These are phyloP conservation scores for Tetracladium maxilliforme DNA, from an alignment of 2,329 filamentous ascomycete genomes.

Conservation along the genomic window DNA sequence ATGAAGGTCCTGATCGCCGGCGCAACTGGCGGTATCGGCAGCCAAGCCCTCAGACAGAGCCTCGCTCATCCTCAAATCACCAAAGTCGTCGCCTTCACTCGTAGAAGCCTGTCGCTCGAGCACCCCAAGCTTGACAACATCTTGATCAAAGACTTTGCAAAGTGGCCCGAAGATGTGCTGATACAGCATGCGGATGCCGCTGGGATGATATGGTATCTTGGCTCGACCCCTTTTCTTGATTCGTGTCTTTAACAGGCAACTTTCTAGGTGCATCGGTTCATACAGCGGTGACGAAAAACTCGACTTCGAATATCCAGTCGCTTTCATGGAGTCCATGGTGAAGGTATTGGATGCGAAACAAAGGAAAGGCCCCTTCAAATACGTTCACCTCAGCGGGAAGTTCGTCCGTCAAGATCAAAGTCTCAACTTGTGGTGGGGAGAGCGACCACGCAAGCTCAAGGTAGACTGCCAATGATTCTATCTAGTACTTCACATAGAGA, in stretches of 20 bases:
- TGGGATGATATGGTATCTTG: slow-evolving; percentile 15
- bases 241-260: not conserved
- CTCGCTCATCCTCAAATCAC: slow-evolving; percentile 15
- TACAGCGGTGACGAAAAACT: slow-evolving; percentile 7
- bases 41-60: slow-evolving; percentile 15
- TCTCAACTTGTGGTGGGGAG: slow-evolving; percentile 12
- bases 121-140: slow-evolving; percentile 10
- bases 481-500: too few species aligned
- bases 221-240: not conserved
- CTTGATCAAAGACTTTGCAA: slow-evolving; percentile 10
- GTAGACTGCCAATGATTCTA: slow-evolving; percentile 4
- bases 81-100: slow-evolving; percentile 15
- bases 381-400: slow-evolving; percentile 17
- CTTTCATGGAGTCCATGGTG: slow-evolving; percentile 9
- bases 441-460: slow-evolving; percentile 12
- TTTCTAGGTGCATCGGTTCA: slow-evolving; percentile 9
- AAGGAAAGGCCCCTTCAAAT: slow-evolving; percentile 10
- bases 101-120: slow-evolving; percentile 10
- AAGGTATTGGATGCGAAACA: slow-evolving; percentile 6
- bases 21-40: slow-evolving; percentile 17
- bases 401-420: slow-evolving; percentile 17
- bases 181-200: slow-evolving; percentile 11
- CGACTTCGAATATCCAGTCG: slow-evolving; percentile 11
- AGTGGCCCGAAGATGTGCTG: slow-evolving; percentile 11
- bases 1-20: slow-evolving; percentile 22